Evolutionary conservation across 257 asterid species (phyloP).

Genomic region (Oldenlandia corymbosa): DNA sequence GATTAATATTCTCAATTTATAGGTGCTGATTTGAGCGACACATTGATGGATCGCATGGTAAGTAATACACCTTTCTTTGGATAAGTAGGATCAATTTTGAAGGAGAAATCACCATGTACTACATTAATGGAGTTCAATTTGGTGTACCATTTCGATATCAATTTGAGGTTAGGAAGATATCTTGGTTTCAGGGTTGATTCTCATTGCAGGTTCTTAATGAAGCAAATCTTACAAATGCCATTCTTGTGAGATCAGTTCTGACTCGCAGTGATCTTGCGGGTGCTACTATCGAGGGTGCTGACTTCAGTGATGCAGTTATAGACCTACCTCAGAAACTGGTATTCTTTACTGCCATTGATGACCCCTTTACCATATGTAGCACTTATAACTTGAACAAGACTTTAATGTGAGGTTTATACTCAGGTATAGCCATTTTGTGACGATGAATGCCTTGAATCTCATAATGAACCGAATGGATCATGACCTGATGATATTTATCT

Average conservation of each 20-base stretch:
- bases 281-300: slow-evolving; percentile 83
- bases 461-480: too few species aligned
- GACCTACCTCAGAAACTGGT: slow-evolving; percentile 93
- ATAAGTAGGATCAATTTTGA: neutral
- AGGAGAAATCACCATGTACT: neutral
- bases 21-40: slow-evolving; percentile 97
- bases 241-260: slow-evolving; percentile 78
- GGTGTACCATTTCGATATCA: neutral
- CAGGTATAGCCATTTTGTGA: too few species aligned
- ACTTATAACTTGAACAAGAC: neutral
- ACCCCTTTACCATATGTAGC: neutral
- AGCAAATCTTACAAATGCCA: slow-evolving; percentile 86
- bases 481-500: too few species aligned
- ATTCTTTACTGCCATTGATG: neutral
- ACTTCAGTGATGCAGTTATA: slow-evolving; percentile 88
- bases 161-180: neutral
- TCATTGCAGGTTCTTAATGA: slow-evolving; percentile 69
- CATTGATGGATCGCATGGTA: slow-evolving; percentile 98
- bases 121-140: neutral
- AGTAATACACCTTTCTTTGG: slow-evolving; percentile 6
- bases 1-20: slow-evolving; percentile 8
- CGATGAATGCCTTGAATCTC: too few species aligned
- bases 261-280: slow-evolving; percentile 95
- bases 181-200: slow-evolving; percentile 1
- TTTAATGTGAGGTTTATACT: too few species aligned